Percentiles rank a stretch among this genome's conserved stretches.
Conservation (phyloP, 1,284 basidiomycete genomes). For the Cryptococcus sp. region DNA sequence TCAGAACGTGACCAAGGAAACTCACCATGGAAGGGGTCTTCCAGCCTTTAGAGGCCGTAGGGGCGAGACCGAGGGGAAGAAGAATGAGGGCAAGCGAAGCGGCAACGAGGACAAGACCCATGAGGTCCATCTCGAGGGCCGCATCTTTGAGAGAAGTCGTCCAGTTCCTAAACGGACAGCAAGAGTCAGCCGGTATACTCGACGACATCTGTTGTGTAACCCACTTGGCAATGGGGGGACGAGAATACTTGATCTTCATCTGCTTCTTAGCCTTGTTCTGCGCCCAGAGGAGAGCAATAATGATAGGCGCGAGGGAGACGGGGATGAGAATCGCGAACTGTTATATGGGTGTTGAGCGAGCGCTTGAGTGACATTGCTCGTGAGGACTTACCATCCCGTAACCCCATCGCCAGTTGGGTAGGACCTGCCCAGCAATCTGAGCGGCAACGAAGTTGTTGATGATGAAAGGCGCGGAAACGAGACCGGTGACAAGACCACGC, state of each 20-base stretch:
- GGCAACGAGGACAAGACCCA: constrained; percentile 69
- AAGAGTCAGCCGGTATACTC: no score
- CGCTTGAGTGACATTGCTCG: not conserved
- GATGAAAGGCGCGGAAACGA: constrained; percentile 69
- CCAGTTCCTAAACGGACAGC: constrained; percentile 13
- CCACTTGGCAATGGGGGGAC: constrained; percentile 9
- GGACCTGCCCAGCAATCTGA: constrained; percentile 65
- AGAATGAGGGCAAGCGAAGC: constrained; percentile 64
- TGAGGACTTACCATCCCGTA: constrained; percentile 58
- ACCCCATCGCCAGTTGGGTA: constrained; percentile 64
- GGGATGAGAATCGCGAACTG: constrained; percentile 53
- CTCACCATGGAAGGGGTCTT: constrained; percentile 43
- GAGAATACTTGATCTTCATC: constrained; percentile 52
- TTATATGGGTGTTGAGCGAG: not conserved
- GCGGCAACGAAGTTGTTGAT: constrained; percentile 63
- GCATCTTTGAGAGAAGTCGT: constrained; percentile 16
- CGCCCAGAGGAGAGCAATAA: constrained; percentile 69
- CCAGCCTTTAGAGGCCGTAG: constrained; percentile 53
- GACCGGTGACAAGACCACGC: constrained; percentile 68
- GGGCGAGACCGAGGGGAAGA: constrained; percentile 65
- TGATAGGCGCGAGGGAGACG: constrained; percentile 52
- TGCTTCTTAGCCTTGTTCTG: constrained; percentile 64
- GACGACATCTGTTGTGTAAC: not conserved
- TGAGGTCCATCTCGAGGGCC: constrained; percentile 49
- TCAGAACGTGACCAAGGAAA: not conserved